phyloP scores from a whole-genome alignment of 225 moss, liverwort and hornwort genomes.

The Polytrichum commune region DNA sequence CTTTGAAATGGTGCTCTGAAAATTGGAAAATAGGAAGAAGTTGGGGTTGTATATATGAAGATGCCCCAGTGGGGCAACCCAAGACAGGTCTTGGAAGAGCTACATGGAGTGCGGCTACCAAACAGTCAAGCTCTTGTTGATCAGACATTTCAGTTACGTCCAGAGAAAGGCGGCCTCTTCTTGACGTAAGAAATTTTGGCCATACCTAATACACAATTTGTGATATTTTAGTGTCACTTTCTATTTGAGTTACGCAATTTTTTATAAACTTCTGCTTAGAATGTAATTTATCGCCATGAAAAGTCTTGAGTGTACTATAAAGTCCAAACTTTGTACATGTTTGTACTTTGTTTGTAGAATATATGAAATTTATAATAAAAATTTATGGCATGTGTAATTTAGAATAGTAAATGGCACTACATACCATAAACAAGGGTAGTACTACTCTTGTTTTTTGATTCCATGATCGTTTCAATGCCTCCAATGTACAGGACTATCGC shows the following conservation, averaged over 20 bases:
- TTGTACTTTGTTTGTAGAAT: too few species aligned
- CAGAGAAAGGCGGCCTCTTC: conserved; percentile 15
- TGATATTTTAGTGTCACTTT: too few species aligned
- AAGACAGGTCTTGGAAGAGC: conserved; percentile 15
- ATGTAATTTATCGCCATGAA: neutral
- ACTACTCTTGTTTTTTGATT: neutral
- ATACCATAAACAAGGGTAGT: neutral
- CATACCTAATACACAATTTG: neutral
- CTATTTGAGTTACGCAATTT: too few species aligned
- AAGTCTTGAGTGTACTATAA: neutral
- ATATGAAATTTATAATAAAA: too few species aligned
- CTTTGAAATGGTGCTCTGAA: conserved; percentile 3
- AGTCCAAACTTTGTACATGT: neutral
- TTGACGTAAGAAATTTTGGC: conserved; percentile 26
- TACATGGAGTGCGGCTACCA: conserved; percentile 16
- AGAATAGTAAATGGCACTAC: too few species aligned
- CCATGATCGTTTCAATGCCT: neutral
- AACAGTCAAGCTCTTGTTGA: conserved; percentile 12
- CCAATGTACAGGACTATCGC: neutral
- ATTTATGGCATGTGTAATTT: too few species aligned
- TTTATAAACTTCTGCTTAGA: neutral
- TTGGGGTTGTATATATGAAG: conserved; percentile 12
- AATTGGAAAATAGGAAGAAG: conserved; percentile 4
- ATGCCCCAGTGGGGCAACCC: conserved; percentile 25
- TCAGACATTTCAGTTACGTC: conserved; percentile 13